Evolutionary conservation across 176 grass and related monocot species (phyloP), one percentile per base, ranked within the genome.

Genomic region (Saccharum officinarum): DNA sequence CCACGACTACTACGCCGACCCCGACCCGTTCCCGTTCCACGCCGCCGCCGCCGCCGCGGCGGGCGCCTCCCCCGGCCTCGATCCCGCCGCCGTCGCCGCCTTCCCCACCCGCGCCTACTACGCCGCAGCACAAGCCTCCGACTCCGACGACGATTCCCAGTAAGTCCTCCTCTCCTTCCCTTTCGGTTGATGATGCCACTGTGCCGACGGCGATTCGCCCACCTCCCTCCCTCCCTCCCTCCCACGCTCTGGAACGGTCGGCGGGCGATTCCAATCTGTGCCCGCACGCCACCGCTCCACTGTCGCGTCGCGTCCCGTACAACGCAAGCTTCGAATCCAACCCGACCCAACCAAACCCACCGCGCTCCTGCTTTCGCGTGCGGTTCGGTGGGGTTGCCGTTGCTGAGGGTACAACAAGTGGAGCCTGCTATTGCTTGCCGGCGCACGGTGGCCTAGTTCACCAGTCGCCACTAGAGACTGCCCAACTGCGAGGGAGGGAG

Each of bases 51-150:
- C 17, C 44, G n/a, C 15, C 14, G 47, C 46, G 0, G 46, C 14
- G 13, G 8, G 9, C 5, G 1, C 6, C 22, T 16, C 11, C 3
- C 54, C 7, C 7, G 82, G 87, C 0, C 69, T 89, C 28, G 76
- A 85, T 42, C 87, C 77, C 15, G 82, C 76, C 69, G 39, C 49
- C 38, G 82, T 89, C 69, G 82, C 76, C 22, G 70, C 82, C 15
- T 76, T 89, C 69, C 87, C 87, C 62, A 81, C 82, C 70, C 38
- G 62, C 82, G 15, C 77, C 70, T 89, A 62, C 49, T 0, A 2
- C 47, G 47, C 47, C 42, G 7, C 11, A 1, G 9, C 68, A 7
- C n/a, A 15, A 22, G 5, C 18, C 30, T 63, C 73, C 75, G 12
- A 14, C 1, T 7, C 36, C 7, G 76, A 45, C 77, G 76, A 61